phyloP scores from a whole-genome alignment of 176 grass and related monocot species.

The Secale cereale region DNA sequence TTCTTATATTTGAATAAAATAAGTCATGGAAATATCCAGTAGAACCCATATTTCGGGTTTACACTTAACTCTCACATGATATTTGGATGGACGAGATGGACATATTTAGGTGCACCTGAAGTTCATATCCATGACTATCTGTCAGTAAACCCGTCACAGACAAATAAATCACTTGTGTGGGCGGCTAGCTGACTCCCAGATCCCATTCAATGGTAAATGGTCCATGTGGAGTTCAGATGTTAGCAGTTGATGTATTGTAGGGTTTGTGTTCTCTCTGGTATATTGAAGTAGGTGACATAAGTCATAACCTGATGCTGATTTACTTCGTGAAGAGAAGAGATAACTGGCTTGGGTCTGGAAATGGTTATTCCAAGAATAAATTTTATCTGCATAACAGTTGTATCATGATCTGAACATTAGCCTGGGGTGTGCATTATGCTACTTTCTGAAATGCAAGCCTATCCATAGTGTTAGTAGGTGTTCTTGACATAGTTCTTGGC shows the following conservation, averaged over 20 bases:
- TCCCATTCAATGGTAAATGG: not conserved
- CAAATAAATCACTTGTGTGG: not conserved
- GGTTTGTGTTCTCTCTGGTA: no score
- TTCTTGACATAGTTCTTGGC: conserved; percentile 40
- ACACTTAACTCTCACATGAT: not conserved
- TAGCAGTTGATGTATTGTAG: not conserved
- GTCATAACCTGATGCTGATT: not conserved
- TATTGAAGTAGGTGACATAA: not conserved
- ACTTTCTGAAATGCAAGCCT: conserved; percentile 19
- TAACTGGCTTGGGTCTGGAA: not conserved
- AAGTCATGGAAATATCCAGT: not conserved
- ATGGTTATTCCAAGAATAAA: not conserved
- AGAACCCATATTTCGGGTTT: not conserved
- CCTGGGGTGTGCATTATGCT: not conserved
- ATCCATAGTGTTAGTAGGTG: not conserved
- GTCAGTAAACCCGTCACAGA: not conserved
- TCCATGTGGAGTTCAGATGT: not conserved
- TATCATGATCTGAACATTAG: not conserved
- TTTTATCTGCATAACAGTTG: not conserved
- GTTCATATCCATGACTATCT: not conserved
- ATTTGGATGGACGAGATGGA: not conserved
- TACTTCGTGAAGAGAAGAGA: not conserved
- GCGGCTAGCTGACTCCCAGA: not conserved
- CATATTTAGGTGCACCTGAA: conserved; percentile 2
- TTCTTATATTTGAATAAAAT: conserved; percentile 9